Evolutionary conservation across 345 rosid genomes (phyloP), one percentile per base, ranked within the genome.

Genomic region (Anastatica hierochuntica): DNA sequence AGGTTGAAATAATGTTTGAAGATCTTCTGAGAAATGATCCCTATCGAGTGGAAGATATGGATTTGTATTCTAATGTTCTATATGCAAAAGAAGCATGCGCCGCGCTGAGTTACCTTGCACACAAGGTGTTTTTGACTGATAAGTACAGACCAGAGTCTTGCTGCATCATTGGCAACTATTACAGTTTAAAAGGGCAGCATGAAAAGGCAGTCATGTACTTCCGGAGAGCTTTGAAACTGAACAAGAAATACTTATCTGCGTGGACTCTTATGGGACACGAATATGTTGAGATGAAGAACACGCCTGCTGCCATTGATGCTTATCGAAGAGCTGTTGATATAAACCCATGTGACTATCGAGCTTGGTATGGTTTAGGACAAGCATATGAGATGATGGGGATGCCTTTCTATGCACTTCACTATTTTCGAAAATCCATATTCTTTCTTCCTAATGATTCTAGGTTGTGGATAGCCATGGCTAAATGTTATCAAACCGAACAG

Each of bases 231-330:
- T 94, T 92, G 43, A 85, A 85, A 66, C 62, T 92, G 71, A 83
- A 88, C 69, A 92, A 74, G 76, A 88, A 83, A 34, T 88, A 79
- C 66, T 75, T 88, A 49, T 81, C 97, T 45, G 97, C 97, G 43
- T 92, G 98, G 98, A 92, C 97, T 8, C 85, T 92, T 40, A 85
- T 92, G 94, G 98, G 98, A 16, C 98, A 92, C 24, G 98, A 88
- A 53, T 92, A 81, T 59, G 90, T 85, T 3, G 97, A 92, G 69
- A 92, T 92, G 98, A 88, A 92, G 66, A 92, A 85, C 74, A 85
- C 86, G 2, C 83, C 98, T 42, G 95, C 98, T 38, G 98, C 98
- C 6, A 65, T 92, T 53, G 98, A 92, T 77, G 98, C 97, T 27
- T 92, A 92, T 49, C 76, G 94, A 72, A 63, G 90, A 46, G 98